Evolutionary conservation across 257 asterid genomes (phyloP).

Genomic region (Solanum sejunctum): DNA sequence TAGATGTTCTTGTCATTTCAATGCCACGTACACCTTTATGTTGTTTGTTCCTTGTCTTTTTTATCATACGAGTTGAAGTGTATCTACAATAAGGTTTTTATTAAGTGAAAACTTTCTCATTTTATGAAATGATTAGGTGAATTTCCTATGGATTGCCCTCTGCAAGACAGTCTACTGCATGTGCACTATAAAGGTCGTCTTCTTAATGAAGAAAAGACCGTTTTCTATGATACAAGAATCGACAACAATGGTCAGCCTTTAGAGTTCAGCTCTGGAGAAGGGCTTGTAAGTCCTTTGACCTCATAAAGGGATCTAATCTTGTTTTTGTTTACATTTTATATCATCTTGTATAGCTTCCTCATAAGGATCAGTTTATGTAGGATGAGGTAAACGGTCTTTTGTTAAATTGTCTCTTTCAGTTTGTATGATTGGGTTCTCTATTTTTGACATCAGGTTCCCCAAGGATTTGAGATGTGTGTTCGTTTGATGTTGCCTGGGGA

Average conservation of each 20-base stretch:
- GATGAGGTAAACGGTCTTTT: not conserved
- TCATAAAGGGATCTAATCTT: not conserved
- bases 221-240: slow-evolving; percentile 71
- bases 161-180: slow-evolving; percentile 76
- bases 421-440: slow-evolving; percentile 1
- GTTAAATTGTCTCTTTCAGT: not conserved
- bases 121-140: slow-evolving; percentile 56
- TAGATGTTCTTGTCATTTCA: not conserved
- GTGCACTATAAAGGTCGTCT: slow-evolving; percentile 93
- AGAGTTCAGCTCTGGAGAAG: slow-evolving; percentile 98
- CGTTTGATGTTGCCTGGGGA: slow-evolving; percentile 97
- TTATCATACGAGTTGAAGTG: not conserved
- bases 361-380: not conserved
- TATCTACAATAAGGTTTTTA: not conserved
- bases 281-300: slow-evolving; percentile 60
- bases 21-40: not conserved
- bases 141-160: slow-evolving; percentile 99
- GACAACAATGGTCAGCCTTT: slow-evolving; percentile 68
- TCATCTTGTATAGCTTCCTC: not conserved
- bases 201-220: slow-evolving; percentile 61
- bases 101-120: slow-evolving; percentile 2
- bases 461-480: slow-evolving; percentile 97
- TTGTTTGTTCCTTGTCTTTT: not conserved
- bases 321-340: not conserved
- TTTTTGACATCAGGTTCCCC: slow-evolving; percentile 58